phyloP scores from a whole-genome alignment of 208 protist species.

The Trypanosoma conorhini region DNA sequence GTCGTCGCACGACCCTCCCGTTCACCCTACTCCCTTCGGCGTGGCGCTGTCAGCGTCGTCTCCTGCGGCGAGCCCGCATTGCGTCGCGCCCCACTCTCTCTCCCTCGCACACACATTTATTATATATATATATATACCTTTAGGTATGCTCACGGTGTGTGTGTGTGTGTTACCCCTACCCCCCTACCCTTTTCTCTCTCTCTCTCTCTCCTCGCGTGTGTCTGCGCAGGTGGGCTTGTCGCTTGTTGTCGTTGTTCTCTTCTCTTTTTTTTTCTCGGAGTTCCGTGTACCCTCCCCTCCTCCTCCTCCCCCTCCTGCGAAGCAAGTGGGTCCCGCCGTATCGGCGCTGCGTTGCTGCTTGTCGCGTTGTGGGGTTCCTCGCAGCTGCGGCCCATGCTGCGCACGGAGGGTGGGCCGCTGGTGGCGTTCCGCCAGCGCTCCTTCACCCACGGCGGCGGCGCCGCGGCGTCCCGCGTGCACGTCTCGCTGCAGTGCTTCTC shows the following conservation, averaged over 20 bases:
- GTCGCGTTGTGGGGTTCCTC: not conserved
- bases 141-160: constrained; percentile 9
- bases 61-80: too few relatives aligned
- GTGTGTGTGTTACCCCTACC: constrained; percentile 12
- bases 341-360: not conserved
- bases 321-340: not conserved
- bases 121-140: not conserved
- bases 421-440: constrained; percentile 26
- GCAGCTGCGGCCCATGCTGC: not conserved
- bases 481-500: constrained; percentile 63
- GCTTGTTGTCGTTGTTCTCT: too few relatives aligned
- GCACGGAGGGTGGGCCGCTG: constrained; percentile 1
- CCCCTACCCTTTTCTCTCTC: constrained; percentile 29
- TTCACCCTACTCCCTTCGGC: too few relatives aligned
- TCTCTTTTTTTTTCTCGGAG: too few relatives aligned
- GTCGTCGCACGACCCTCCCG: too few relatives aligned
- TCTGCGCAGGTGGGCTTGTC: not conserved
- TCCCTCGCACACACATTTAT: too few relatives aligned
- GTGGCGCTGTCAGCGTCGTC: not conserved
- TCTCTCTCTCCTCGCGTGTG: not conserved
- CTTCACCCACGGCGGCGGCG: constrained; percentile 10
- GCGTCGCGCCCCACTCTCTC: too few relatives aligned
- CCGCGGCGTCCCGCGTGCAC: constrained; percentile 32
- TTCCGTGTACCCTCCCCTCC: not conserved
- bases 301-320: not conserved